Conservation (phyloP, 1,284 basidiomycete species). For the Sporisorium scitamineum region DNA sequence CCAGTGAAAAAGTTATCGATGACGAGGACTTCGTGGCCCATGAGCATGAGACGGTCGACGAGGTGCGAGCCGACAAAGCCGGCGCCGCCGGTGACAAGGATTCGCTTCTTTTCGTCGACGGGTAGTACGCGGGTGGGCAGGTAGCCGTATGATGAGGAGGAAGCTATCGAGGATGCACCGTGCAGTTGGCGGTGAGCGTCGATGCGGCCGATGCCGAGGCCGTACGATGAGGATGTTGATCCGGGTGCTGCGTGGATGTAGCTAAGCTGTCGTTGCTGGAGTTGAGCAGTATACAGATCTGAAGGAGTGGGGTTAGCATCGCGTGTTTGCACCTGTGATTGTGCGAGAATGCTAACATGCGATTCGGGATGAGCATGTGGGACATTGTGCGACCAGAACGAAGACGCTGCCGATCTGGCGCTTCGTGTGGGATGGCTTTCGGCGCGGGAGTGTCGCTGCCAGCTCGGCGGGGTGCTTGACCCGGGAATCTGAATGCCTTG, state of each 20-base stretch:
- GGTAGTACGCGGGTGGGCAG: constrained; percentile 89
- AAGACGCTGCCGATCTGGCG: constrained; percentile 17
- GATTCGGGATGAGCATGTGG: constrained; percentile 40
- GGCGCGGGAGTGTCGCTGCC: constrained; percentile 22
- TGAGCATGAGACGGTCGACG: constrained; percentile 90
- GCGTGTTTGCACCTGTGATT: constrained; percentile 10
- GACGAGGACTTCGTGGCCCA: constrained; percentile 97
- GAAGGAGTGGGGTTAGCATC: constrained; percentile 3
- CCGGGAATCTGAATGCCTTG: background rate
- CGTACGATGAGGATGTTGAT: constrained; percentile 14
- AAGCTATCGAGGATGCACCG: background rate
- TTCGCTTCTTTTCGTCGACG: constrained; percentile 82
- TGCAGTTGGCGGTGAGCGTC: constrained; percentile 5
- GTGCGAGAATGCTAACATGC: constrained; percentile 42
- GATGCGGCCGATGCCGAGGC: constrained; percentile 16
- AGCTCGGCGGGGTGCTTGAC: background rate
- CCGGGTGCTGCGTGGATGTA: constrained; percentile 47
- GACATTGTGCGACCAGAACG: constrained; percentile 43
- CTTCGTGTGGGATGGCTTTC: constrained; percentile 24
- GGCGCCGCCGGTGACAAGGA: constrained; percentile 91
- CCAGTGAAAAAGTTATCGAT: constrained; percentile 99
- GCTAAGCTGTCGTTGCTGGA: constrained; percentile 26
- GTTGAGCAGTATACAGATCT: background rate
- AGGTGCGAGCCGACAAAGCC: constrained; percentile 98
- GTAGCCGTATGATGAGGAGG: constrained; percentile 71